Percentiles rank a stretch among this genome's conserved stretches.
phyloP scores from a whole-genome alignment of 202 grass and related monocot genomes.

The Carex sylvatica region DNA sequence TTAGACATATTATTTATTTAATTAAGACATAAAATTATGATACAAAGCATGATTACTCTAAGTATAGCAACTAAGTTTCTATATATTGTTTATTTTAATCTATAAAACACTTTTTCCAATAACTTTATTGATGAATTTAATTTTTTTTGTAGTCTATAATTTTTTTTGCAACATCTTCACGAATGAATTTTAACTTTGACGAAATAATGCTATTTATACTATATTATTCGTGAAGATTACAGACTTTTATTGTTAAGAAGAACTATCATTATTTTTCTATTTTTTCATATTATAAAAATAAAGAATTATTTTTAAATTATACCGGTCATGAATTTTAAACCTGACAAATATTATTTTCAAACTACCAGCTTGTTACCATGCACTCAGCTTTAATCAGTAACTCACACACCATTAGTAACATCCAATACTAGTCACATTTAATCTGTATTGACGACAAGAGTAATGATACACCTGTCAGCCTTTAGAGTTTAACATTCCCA shows the following conservation, averaged over 20 bases:
- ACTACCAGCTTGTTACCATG: too few species aligned
- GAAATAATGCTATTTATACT: not conserved
- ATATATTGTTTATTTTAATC: not conserved
- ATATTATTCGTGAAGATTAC: not conserved
- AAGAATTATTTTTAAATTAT: not conserved
- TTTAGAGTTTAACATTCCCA: slow-evolving; percentile 7
- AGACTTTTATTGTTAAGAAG: too few species aligned
- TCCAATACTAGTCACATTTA: not conserved
- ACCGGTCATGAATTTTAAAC: too few species aligned
- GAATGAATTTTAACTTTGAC: not conserved
- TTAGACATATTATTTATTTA: not conserved
- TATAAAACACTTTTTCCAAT: not conserved
- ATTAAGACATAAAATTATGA: not conserved
- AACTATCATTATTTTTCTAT: not conserved
- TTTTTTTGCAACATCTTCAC: not conserved
- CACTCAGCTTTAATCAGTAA: not conserved
- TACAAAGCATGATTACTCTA: not conserved
- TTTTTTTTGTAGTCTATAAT: not conserved
- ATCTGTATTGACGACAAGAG: not conserved
- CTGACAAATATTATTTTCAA: too few species aligned
- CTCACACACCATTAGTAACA: not conserved
- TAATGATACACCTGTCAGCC: slow-evolving; percentile 17
- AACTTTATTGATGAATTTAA: not conserved
- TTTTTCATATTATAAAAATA: not conserved
- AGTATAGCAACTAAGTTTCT: not conserved